These are phyloP conservation scores for Rhizophagus prolifer DNA, from an alignment of 192 early-diverging fungal genomes.

Conservation along the genomic window DNA sequence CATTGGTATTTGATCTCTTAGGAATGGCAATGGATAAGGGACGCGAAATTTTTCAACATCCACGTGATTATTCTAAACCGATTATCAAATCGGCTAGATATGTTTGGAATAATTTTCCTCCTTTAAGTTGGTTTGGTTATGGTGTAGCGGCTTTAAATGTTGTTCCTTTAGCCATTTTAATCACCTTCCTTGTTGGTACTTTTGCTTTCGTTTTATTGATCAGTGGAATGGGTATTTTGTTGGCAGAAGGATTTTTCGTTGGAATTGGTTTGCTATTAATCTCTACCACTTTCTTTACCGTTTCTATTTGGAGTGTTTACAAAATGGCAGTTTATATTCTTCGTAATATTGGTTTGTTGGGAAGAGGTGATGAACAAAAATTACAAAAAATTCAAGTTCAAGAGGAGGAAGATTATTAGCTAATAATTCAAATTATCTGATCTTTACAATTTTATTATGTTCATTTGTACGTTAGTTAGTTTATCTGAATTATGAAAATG, in stretches of 20 bases:
- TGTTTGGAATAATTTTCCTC: conserved; percentile 12
- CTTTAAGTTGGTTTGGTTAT: conserved; percentile 15
- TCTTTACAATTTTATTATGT: too few relatives aligned
- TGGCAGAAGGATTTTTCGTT: conserved; percentile 2
- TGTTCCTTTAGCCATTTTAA: background rate
- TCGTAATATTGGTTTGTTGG: background rate
- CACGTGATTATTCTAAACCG: background rate
- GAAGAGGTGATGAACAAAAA: background rate
- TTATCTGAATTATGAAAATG: too few relatives aligned
- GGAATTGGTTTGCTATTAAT: conserved; percentile 3
- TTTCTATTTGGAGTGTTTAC: background rate
- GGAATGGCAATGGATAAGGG: background rate
- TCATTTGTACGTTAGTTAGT: too few relatives aligned
- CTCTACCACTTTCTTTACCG: background rate
- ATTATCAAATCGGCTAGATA: background rate
- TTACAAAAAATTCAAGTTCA: too few relatives aligned
- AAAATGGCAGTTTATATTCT: background rate
- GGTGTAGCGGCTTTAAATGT: background rate
- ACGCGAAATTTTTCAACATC: background rate
- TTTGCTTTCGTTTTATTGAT: background rate
- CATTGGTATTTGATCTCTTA: too few relatives aligned
- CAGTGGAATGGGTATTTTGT: background rate
- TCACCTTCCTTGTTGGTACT: background rate
- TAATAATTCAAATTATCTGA: too few relatives aligned
- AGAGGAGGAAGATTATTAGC: too few relatives aligned